Evolutionary conservation across 2,329 filamentous ascomycete species (phyloP), one percentile per base, ranked within the genome.

Genomic region (Colletotrichum tamarilloi): DNA sequence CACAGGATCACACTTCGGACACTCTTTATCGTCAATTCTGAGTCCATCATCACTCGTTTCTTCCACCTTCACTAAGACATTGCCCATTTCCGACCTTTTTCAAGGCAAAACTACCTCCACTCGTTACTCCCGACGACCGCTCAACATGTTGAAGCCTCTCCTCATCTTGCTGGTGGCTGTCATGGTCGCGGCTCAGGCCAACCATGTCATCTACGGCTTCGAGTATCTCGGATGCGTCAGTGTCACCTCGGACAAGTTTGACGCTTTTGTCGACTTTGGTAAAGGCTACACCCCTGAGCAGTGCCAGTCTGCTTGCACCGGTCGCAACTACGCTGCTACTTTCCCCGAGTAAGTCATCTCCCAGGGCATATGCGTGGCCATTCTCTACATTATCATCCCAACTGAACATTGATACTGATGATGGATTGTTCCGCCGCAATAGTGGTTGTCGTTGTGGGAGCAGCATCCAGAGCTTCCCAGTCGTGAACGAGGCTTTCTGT

Each of bases 141-240:
- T 1, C 52, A 59, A 14, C 24, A 73, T 73, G 71, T 5, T 28
- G 9, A 6, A 22, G 46, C 2, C 53, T 5, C 32, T 64, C 19
- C 19, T 62, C 32, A 32, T 4, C 14, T 22, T 75, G 9, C 30
- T 74, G 26, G 24, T 74, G 72, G 64, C 60, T n/a, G 46, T 60
- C 12, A 14, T 64, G 35, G 67, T 62, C 19, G 46, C 42, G 9
- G 60, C 67, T 16, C 72, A 75, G 49, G 38, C 60, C 2, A 66
- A 30, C 26, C 67, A 74, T 26, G 52, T 35, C 58, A 63, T 60
- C 12, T 55, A 57, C 19, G 63, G 67, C 19, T 75, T 74, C 46
- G 60, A 75, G 62, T 74, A 75, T 19, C 52, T 67, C 9, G 74
- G 72, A 30, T 75, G 74, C 42, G 68, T 72, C 32, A 65, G 72